Conservation (phyloP, 345 rosid genomes). For the Rhodamnia argentea region DNA sequence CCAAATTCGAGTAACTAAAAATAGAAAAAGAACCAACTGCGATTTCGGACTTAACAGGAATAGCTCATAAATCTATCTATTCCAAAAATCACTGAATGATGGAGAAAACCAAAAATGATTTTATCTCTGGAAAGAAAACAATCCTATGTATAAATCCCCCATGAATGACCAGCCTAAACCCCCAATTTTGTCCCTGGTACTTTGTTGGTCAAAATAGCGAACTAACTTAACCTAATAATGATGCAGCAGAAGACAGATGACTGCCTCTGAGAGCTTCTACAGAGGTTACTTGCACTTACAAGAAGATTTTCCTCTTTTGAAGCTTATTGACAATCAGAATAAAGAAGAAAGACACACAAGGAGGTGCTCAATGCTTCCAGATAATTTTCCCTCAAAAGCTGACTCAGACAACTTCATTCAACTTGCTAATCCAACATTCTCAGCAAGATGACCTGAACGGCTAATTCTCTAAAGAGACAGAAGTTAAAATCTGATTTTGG, state of each 20-base stretch:
- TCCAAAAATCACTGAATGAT: not conserved
- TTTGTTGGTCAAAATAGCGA: not conserved
- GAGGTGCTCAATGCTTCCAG: not conserved
- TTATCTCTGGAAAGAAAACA: not conserved
- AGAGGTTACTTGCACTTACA: not conserved
- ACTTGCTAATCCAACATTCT: not conserved
- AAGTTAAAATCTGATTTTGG: not conserved
- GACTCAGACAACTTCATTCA: not conserved
- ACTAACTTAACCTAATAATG: not conserved
- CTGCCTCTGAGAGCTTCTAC: not conserved
- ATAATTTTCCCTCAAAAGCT: not conserved
- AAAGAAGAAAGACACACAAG: not conserved
- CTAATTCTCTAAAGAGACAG: not conserved
- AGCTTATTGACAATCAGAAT: not conserved
- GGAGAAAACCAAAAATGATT: not conserved
- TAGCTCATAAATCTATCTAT: not conserved
- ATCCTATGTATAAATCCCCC: not conserved
- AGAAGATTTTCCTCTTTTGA: not conserved
- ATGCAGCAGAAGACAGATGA: not conserved
- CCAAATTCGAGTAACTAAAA: not conserved
- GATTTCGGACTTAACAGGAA: not conserved
- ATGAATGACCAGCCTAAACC: not conserved
- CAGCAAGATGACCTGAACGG: not conserved
- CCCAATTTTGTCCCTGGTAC: not conserved
- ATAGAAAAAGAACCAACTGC: not conserved